Evolutionary conservation across 768 basidiomycete species (phyloP).

Genomic region (Leccinum boreale): DNA sequence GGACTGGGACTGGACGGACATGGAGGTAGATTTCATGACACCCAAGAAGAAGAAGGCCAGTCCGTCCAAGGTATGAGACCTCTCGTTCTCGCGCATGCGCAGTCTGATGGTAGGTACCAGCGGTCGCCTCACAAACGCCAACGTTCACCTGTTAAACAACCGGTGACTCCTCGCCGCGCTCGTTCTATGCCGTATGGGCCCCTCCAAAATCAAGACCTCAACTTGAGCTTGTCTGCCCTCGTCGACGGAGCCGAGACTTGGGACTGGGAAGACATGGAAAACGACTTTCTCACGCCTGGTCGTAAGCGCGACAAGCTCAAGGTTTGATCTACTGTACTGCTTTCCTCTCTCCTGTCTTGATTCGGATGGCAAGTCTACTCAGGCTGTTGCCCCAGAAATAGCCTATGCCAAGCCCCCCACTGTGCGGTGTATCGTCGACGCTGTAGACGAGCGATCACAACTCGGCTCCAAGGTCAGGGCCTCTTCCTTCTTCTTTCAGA

Average conservation of each 20-base stretch:
- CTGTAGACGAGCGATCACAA: conserved; percentile 37
- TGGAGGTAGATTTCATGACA: conserved; percentile 46
- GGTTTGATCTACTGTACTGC: conserved; percentile 10
- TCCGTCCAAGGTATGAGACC: conserved; percentile 14
- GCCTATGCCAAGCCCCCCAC: conserved; percentile 35
- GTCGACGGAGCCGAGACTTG: conserved; percentile 66
- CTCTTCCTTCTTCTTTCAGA: not conserved
- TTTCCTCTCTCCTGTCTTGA: conserved; percentile 2
- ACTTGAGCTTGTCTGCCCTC: conserved; percentile 46
- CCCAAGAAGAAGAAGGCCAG: conserved; percentile 45
- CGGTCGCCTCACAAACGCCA: conserved; percentile 13
- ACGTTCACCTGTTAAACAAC: conserved; percentile 19
- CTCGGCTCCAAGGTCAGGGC: conserved; percentile 21
- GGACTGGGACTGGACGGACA: conserved; percentile 66
- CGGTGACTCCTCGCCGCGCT: conserved; percentile 7
- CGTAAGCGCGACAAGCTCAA: conserved; percentile 28
- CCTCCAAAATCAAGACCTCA: conserved; percentile 13
- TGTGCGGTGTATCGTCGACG: conserved; percentile 56
- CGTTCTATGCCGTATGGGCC: conserved; percentile 7
- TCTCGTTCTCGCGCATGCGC: not conserved
- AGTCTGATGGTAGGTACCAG: conserved; percentile 4
- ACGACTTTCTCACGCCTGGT: conserved; percentile 47
- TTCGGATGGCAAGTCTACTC: conserved; percentile 7
- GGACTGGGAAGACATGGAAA: conserved; percentile 61
- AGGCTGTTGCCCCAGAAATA: conserved; percentile 8